These are phyloP conservation scores for Apium graveolens DNA, from an alignment of 129 eudicot genomes.

Conservation along the genomic window DNA sequence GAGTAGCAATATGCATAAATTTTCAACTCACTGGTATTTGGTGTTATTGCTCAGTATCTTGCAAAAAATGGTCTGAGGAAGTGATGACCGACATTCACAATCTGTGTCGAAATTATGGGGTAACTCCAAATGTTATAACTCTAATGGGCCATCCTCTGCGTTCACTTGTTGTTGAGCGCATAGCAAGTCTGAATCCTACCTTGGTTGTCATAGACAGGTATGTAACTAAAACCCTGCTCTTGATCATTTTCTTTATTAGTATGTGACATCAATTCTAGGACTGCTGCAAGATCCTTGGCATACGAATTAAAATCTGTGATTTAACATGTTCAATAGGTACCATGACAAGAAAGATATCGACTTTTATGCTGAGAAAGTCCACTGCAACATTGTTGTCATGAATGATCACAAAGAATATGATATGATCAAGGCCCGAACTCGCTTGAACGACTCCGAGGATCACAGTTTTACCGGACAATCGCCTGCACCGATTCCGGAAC, in stretches of 20 bases:
- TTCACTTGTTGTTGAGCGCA: conserved; percentile 41
- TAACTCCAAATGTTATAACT: conserved; percentile 43
- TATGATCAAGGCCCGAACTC: not conserved
- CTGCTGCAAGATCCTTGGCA: not conserved
- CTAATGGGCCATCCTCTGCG: conserved; percentile 48
- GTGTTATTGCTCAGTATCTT: not conserved
- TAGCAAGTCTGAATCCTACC: conserved; percentile 39
- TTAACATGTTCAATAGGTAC: not conserved
- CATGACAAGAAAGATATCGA: conserved; percentile 3
- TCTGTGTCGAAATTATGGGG: conserved; percentile 52
- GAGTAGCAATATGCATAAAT: no score
- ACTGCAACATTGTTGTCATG: conserved; percentile 17
- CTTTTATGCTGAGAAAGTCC: conserved; percentile 47
- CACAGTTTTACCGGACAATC: not conserved
- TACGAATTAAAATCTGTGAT: not conserved
- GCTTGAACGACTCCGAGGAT: not conserved
- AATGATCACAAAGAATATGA: conserved; percentile 4
- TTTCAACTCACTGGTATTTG: not conserved
- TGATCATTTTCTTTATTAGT: not conserved
- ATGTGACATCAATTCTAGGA: not conserved
- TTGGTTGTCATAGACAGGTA: conserved; percentile 54
- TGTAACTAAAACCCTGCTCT: not conserved
- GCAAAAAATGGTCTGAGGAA: not conserved
- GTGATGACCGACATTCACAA: not conserved
- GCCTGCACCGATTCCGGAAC: not conserved